Base-by-base conservation (phyloP, 1,284 basidiomycete genomes). In the Heliocybe sulcata region DNA sequence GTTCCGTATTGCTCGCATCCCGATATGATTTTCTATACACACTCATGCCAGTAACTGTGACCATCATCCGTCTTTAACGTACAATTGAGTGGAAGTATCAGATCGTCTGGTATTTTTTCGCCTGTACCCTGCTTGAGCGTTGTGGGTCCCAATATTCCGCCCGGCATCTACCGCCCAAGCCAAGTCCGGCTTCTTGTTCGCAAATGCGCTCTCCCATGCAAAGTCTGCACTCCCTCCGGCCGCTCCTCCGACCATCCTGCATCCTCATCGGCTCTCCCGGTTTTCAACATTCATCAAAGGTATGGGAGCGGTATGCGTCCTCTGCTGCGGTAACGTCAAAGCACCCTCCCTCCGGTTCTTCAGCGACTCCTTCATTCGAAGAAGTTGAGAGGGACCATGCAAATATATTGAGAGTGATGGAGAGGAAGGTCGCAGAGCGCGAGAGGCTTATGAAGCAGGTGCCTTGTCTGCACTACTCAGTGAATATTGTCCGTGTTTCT, bases 341-440 rank as follows among this genome's bases (percentile, higher is more conserved):
- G 19, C 38, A 20, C 4, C 38, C 38, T 20, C 8, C 12, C 29
- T n/a, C n/a, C n/a, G n/a, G n/a, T n/a, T n/a, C n/a, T n/a, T n/a
- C n/a, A 35, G 38, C 19, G 6, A 9, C 38, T 16, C 8, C 29
- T 10, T 49, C 25, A 9, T 45, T 54, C 19, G 42, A 59, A 45
- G 54, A 63, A 51, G 51, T 72, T 14, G 70, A 72, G 57, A 57
- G 61, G 12, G 67, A 69, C 27, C 63, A 69, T 26, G 58, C 60
- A 19, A 66, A 65, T 10, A 62, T 75, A 23, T 63, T 73, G 4
- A 61, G 59, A 0, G 67, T 72, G 20, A 66, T 73, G 10, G 58
- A 64, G 51, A 67, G 61, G 31, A 64, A 65, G 51, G 62, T 73
- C 25, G 58, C 64, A 29, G 60, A 63, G 23, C 55, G 69, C 54